Percentiles rank a stretch among this genome's conserved stretches.
Evolutionary conservation across 192 early-diverging fungal genomes (phyloP).

Genomic region (Physocladia obscura): DNA sequence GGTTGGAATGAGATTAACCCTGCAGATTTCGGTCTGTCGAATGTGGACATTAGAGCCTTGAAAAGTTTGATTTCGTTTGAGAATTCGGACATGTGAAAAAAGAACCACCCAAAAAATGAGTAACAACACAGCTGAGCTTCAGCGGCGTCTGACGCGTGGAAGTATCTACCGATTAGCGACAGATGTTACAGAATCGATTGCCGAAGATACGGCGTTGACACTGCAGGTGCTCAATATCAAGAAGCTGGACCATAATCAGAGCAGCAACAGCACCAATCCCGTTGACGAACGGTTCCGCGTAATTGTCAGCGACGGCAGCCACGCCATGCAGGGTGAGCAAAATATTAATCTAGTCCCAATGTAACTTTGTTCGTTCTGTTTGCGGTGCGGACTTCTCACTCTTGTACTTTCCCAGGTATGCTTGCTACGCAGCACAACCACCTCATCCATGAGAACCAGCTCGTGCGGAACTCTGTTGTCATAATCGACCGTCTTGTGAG

Average conservation of each 20-base stretch:
- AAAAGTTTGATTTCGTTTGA: too few species aligned
- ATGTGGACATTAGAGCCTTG: too few species aligned
- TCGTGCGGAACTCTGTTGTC: conserved; percentile 58
- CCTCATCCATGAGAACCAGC: conserved; percentile 38
- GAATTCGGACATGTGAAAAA: too few species aligned
- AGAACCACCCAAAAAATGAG: too few species aligned
- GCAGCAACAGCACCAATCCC: background rate
- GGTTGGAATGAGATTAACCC: too few species aligned
- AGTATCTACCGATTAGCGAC: background rate
- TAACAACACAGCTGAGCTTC: too few species aligned
- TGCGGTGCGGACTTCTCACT: background rate
- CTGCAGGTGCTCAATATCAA: conserved; percentile 53
- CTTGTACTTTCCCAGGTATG: conserved; percentile 52
- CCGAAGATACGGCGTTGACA: background rate
- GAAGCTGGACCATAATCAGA: conserved; percentile 26
- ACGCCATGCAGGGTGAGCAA: conserved; percentile 65
- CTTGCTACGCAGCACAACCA: conserved; percentile 54
- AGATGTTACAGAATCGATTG: background rate
- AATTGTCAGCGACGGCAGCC: conserved; percentile 64
- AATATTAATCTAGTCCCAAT: background rate
- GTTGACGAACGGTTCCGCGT: conserved; percentile 42
- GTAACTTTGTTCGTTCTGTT: background rate
- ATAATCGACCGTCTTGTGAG: conserved; percentile 45
- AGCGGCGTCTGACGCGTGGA: background rate
- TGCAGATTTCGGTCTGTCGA: too few species aligned